phyloP scores from a whole-genome alignment of 2,329 filamentous ascomycete species.

The Talaromyces sp. region DNA sequence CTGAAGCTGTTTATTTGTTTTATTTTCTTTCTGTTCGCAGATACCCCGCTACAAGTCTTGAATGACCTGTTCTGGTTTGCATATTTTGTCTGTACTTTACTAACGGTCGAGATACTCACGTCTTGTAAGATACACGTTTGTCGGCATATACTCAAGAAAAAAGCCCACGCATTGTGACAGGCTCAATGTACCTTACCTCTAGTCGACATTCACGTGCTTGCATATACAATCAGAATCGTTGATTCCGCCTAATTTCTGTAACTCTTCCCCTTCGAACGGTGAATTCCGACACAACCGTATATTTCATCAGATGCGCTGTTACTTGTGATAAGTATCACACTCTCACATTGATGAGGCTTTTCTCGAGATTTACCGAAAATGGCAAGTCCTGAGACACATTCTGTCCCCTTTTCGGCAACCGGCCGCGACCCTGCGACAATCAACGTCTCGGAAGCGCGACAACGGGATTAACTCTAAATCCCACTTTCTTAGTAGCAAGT shows the following conservation, averaged over 20 bases:
- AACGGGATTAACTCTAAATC: background rate
- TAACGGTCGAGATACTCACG: background rate
- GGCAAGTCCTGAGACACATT: background rate
- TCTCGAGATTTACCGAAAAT: background rate
- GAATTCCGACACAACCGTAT: background rate
- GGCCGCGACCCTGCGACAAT: background rate
- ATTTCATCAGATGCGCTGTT: background rate
- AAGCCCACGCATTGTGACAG: background rate
- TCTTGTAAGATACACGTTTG: background rate
- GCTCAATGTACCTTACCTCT: background rate
- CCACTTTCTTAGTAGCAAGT: background rate
- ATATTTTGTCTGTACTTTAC: background rate
- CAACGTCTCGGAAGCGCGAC: background rate
- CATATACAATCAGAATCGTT: background rate
- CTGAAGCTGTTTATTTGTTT: background rate
- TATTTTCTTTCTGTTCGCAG: constrained; percentile 10
- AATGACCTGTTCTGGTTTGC: background rate
- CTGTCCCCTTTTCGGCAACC: background rate
- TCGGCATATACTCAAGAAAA: background rate
- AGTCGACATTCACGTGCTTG: background rate
- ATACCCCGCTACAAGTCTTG: constrained; percentile 11
- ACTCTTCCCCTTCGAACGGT: background rate
- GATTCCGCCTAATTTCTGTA: background rate
- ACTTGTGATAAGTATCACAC: background rate
- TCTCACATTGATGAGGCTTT: background rate